Evolutionary conservation across 176 grass and related monocot genomes (phyloP).

Genomic region (Hordeum vulgare): MorexV3_pseudomolecules_assembly NC_058519.1:519071937-519072436

Average conservation of each 20-base stretch:
- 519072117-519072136: constrained; percentile 30
- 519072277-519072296: constrained; percentile 11
- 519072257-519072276: neutral
- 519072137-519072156: neutral
- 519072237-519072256: neutral
- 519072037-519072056: constrained; percentile 44
- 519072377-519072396: neutral
- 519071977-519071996: constrained; percentile 19
- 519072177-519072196: neutral
- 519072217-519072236: neutral
- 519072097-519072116: constrained; percentile 33
- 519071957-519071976: neutral
- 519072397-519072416: neutral
- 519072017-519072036: constrained; percentile 44
- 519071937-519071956: constrained; percentile 37
- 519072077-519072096: constrained; percentile 45
- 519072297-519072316: constrained; percentile 44
- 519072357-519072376: constrained; percentile 38
- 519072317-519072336: constrained; percentile 34
- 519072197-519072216: neutral
- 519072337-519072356: constrained; percentile 29
- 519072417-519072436: too few species aligned
- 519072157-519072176: neutral
- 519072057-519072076: constrained; percentile 42
- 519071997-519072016: constrained; percentile 44